phyloP scores from a whole-genome alignment of 257 asterid genomes.

The Linaria vulgaris region DNA sequence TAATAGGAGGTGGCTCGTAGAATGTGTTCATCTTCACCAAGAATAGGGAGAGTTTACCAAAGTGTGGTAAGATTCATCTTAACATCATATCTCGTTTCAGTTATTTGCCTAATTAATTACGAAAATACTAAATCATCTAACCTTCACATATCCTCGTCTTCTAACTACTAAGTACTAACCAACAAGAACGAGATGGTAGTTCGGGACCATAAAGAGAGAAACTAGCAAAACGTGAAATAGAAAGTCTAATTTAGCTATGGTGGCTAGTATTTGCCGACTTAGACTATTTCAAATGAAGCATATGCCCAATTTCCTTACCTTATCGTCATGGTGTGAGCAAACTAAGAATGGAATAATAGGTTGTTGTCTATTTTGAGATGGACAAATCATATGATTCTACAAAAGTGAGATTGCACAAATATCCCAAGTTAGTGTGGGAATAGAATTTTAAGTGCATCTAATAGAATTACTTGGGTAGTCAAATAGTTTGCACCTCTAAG shows the following conservation, averaged over 20 bases:
- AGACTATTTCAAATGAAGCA: slow-evolving; percentile 7
- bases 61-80: too few relatives aligned
- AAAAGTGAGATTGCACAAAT: too few relatives aligned
- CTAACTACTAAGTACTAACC: slow-evolving; percentile 11
- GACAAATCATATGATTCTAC: not conserved
- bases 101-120: too few relatives aligned
- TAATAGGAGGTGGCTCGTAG: too few relatives aligned
- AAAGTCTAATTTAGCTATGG: slow-evolving; percentile 21
- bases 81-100: too few relatives aligned
- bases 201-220: slow-evolving; percentile 25
- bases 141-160: not conserved
- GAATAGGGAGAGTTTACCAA: too few relatives aligned
- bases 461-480: too few relatives aligned
- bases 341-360: slow-evolving; percentile 20
- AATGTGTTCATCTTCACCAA: too few relatives aligned
- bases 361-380: not conserved
- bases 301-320: not conserved
- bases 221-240: slow-evolving; percentile 8
- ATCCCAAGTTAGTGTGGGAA: too few relatives aligned
- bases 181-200: slow-evolving; percentile 25
- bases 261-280: slow-evolving; percentile 9
- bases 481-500: too few relatives aligned
- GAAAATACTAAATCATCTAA: too few relatives aligned
- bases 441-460: too few relatives aligned
- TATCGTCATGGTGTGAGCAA: slow-evolving; percentile 18